Conservation (phyloP, 139 green algal genomes). For the Chlamydomonas applanata region DNA sequence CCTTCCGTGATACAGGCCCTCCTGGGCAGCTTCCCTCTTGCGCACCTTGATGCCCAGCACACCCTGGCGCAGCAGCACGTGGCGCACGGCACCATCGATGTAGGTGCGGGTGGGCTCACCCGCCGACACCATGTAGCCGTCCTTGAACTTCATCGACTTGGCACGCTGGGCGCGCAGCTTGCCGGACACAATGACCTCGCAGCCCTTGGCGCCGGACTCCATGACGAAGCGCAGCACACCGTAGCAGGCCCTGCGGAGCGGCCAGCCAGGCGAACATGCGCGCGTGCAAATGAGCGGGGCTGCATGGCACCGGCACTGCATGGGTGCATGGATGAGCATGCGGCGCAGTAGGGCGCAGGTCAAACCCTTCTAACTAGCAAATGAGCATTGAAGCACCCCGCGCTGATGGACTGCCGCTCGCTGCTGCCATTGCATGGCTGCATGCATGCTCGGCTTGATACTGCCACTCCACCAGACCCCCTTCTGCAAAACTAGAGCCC, state of each 20-base stretch:
- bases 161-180: slow-evolving; percentile 97
- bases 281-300: neutral
- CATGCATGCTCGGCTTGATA: neutral
- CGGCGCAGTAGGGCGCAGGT: no score
- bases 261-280: neutral
- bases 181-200: slow-evolving; percentile 98
- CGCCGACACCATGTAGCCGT: slow-evolving; percentile 89
- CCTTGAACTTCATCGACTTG: slow-evolving; percentile 99
- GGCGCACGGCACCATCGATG: slow-evolving; percentile 92
- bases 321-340: no score
- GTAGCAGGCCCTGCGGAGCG: slow-evolving; percentile 89
- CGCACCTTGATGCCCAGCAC: slow-evolving; percentile 96
- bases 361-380: no score
- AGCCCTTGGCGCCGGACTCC: slow-evolving; percentile 98
- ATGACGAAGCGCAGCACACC: slow-evolving; percentile 99
- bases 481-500: neutral
- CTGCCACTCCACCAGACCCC: neutral
- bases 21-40: no score
- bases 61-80: slow-evolving; percentile 97
- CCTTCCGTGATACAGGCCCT: no score
- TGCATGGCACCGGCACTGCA: no score
- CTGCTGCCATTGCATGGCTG: no score
- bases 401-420: no score
- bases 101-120: slow-evolving; percentile 87
- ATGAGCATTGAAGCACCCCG: no score